A percentile compares a stretch with the other conserved stretches of the same genome.
Evolutionary conservation across 306 rosid genomes (phyloP).

Genomic region (Sphenostylis stenocarpa): DNA sequence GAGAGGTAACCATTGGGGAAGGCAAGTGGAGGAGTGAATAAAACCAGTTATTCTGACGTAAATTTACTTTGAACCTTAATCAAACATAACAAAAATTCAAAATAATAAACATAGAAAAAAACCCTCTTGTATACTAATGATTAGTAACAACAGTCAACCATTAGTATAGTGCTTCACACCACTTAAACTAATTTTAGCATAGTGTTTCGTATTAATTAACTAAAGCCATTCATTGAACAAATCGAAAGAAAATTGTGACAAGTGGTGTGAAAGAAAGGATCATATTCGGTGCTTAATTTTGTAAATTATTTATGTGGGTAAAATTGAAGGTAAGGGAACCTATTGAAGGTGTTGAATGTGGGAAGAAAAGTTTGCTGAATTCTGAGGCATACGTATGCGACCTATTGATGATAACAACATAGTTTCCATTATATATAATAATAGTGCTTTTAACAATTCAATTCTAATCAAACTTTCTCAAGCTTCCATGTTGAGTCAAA

Average conservation of each 20-base stretch:
- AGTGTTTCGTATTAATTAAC: not conserved
- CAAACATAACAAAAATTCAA: too few species aligned
- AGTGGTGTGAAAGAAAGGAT: constrained; percentile 30
- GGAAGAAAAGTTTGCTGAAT: constrained; percentile 17
- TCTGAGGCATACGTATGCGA: constrained; percentile 13
- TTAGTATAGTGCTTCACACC: not conserved
- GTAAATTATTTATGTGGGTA: constrained; percentile 33
- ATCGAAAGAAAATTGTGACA: not conserved
- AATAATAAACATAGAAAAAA: too few species aligned
- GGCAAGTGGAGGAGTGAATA: too few species aligned
- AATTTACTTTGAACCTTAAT: too few species aligned
- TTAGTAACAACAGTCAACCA: too few species aligned
- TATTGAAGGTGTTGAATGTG: constrained; percentile 40
- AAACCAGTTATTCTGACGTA: too few species aligned
- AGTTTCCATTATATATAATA: constrained; percentile 18
- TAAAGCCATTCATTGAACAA: not conserved
- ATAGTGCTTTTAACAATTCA: constrained; percentile 20
- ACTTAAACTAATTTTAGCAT: not conserved
- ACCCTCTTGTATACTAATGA: too few species aligned
- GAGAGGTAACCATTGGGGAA: too few species aligned
- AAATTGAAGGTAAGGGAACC: constrained; percentile 36
- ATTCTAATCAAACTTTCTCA: constrained; percentile 9
- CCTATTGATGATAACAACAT: constrained; percentile 23
- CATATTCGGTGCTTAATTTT: constrained; percentile 32
- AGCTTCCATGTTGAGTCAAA: constrained; percentile 23